Percentiles rank a stretch among this genome's conserved stretches.
These are phyloP conservation scores for Colletotrichum phormii DNA, from an alignment of 2,329 filamentous ascomycete species.

Conservation along the genomic window DNA sequence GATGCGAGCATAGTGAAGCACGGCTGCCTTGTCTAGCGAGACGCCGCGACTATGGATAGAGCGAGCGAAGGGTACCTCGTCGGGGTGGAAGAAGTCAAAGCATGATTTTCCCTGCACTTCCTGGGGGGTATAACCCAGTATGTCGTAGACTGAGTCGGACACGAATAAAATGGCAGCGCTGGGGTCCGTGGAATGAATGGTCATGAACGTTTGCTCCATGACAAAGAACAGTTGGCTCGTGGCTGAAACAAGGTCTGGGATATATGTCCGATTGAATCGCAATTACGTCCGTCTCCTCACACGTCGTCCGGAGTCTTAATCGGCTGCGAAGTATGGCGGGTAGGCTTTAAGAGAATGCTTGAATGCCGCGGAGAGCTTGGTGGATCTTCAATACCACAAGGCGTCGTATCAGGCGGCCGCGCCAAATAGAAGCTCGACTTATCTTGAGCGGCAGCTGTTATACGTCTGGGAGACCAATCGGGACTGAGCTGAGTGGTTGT, in stretches of 20 bases:
- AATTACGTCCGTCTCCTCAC: slow-evolving; percentile 1
- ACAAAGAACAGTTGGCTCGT: slow-evolving; percentile 38
- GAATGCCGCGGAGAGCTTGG: background rate
- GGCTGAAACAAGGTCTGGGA: slow-evolving; percentile 10
- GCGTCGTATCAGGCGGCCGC: background rate
- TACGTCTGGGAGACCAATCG: slow-evolving; percentile 4
- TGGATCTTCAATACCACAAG: background rate
- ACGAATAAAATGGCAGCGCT: slow-evolving; percentile 86
- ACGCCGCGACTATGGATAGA: slow-evolving; percentile 79
- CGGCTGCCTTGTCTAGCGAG: slow-evolving; percentile 84
- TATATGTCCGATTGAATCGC: slow-evolving; percentile 11
- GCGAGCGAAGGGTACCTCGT: slow-evolving; percentile 81
- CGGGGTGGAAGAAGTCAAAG: slow-evolving; percentile 88
- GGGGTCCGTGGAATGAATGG: slow-evolving; percentile 81
- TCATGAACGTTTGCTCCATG: slow-evolving; percentile 92
- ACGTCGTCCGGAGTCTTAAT: background rate
- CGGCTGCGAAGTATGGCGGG: background rate
- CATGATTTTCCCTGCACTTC: slow-evolving; percentile 82
- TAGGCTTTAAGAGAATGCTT: background rate
- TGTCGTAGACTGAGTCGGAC: slow-evolving; percentile 85
- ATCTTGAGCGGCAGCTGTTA: background rate
- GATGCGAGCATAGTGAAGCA: slow-evolving; percentile 83
- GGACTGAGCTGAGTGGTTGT: background rate
- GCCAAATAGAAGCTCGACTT: background rate
- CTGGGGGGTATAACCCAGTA: slow-evolving; percentile 81